These are phyloP conservation scores for Paratrimastix pyriformis DNA, from an alignment of 78 protist genomes.

Conservation along the genomic window DNA sequence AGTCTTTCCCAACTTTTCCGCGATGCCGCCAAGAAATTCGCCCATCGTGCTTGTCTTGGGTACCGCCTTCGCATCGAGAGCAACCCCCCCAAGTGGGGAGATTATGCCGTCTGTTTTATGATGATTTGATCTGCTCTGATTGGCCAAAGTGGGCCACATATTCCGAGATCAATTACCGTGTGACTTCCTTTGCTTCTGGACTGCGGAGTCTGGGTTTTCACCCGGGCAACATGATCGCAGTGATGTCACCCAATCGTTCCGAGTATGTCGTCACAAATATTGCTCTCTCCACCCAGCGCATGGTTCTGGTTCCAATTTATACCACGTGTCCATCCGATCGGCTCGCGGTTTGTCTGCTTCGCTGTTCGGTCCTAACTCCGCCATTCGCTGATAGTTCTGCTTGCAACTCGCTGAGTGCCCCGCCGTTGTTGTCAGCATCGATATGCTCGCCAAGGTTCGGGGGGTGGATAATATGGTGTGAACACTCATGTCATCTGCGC, in stretches of 20 bases:
- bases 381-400: too few relatives aligned
- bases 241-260: background rate
- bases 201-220: background rate
- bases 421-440: background rate
- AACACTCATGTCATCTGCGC: background rate
- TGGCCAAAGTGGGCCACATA: background rate
- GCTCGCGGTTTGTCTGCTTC: too few relatives aligned
- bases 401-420: background rate
- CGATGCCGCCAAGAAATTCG: background rate
- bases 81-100: background rate
- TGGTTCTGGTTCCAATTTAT: slow-evolving; percentile 1
- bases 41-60: background rate
- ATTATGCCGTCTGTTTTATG: background rate
- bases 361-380: too few relatives aligned
- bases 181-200: slow-evolving; percentile 5
- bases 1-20: background rate
- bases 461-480: background rate
- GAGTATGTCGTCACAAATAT: background rate
- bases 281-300: background rate
- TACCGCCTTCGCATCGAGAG: background rate
- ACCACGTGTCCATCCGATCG: too few relatives aligned
- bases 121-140: background rate
- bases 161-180: background rate
- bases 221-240: background rate
- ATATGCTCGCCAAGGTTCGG: background rate